phyloP scores from a whole-genome alignment of 2,329 filamentous ascomycete genomes.

The Trichoderma pleuroti region DNA sequence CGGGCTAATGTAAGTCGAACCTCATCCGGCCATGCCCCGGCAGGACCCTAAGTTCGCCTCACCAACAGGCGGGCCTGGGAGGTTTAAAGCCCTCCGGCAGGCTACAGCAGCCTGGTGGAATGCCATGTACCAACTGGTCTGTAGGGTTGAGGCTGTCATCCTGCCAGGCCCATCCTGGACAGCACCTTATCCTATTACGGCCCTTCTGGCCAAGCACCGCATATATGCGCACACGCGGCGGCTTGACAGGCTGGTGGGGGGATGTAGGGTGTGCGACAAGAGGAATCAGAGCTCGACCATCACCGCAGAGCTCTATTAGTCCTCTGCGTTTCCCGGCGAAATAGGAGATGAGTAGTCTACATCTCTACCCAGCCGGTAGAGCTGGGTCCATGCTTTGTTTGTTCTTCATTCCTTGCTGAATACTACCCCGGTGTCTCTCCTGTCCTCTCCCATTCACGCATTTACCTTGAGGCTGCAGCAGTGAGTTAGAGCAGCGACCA shows the following conservation, averaged over 20 bases:
- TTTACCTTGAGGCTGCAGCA: background rate
- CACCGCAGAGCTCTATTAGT: conserved; percentile 11
- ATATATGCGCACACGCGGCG: conserved; percentile 5
- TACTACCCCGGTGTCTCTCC: background rate
- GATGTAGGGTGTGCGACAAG: conserved; percentile 7
- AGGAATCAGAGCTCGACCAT: conserved; percentile 8
- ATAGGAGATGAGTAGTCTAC: background rate
- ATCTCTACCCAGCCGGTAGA: conserved; percentile 6
- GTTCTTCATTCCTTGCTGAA: background rate
- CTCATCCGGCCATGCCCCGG: conserved; percentile 30
- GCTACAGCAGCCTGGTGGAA: conserved; percentile 3
- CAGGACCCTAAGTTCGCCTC: conserved; percentile 29
- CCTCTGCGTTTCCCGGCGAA: conserved; percentile 7
- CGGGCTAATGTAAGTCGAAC: conserved; percentile 34
- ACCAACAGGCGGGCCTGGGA: conserved; percentile 25
- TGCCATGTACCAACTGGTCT: background rate
- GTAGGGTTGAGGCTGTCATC: conserved; percentile 22
- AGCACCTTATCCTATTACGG: conserved; percentile 10
- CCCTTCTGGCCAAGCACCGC: conserved; percentile 8
- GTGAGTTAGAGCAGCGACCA: background rate
- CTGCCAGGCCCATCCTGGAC: conserved; percentile 21
- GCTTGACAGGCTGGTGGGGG: background rate
- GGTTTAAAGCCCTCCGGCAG: conserved; percentile 6
- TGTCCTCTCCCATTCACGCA: background rate
- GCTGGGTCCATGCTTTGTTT: background rate